Percentiles rank a stretch among this genome's conserved stretches.
Conservation (phyloP, 192 early-diverging fungal species). For the Thoreauomyces humboldtii region DNA sequence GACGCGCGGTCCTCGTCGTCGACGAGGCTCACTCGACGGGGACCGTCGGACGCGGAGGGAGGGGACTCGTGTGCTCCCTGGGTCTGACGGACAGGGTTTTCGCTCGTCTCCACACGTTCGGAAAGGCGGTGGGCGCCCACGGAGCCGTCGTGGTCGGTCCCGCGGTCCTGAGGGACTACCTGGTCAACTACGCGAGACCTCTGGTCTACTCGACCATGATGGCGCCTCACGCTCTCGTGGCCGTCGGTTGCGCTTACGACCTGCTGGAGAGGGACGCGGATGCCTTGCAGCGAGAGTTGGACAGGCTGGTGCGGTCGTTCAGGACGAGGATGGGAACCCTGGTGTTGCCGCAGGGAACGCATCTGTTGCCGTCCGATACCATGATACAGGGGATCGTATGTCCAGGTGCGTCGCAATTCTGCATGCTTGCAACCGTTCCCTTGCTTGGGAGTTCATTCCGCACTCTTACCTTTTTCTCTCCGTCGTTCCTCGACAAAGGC, state of each 20-base stretch:
- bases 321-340: conserved; percentile 20
- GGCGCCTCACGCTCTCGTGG: conserved; percentile 59
- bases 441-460: conserved; percentile 2
- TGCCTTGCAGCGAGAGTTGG: conserved; percentile 45
- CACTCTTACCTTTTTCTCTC: background rate
- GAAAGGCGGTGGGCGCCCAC: conserved; percentile 76
- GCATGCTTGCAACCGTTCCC: background rate
- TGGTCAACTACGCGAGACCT: conserved; percentile 80
- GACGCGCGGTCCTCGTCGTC: conserved; percentile 66
- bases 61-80: conserved; percentile 64
- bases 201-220: conserved; percentile 81
- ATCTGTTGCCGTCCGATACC: conserved; percentile 60
- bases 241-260: conserved; percentile 67
- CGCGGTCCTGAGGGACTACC: conserved; percentile 56
- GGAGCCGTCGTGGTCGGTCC: conserved; percentile 78
- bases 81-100: conserved; percentile 64
- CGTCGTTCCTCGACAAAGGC: too few relatives aligned
- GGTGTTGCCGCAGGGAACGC: background rate
- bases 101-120: conserved; percentile 80
- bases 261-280: conserved; percentile 51
- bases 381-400: conserved; percentile 80
- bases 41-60: conserved; percentile 62
- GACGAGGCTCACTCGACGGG: conserved; percentile 89
- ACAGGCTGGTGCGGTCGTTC: conserved; percentile 52
- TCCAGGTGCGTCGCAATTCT: conserved; percentile 44